Conservation (phyloP, 2,329 filamentous ascomycete genomes). For the Microdochium trichocladiopsis region DNA sequence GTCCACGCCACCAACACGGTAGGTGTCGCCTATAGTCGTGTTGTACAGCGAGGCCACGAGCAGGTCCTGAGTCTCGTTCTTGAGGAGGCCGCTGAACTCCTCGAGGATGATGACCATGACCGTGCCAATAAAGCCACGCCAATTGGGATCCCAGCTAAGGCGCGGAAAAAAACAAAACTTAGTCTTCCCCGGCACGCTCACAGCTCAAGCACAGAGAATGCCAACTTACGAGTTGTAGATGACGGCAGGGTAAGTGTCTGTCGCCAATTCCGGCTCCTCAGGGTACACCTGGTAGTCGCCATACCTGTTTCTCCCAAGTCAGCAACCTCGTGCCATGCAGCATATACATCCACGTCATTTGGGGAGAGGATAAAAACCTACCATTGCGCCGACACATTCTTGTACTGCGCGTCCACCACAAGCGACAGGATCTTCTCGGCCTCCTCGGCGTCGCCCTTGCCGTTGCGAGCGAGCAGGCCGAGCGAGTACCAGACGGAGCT, state of each 20-base stretch:
- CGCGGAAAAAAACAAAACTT: no score
- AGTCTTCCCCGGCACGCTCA: no score
- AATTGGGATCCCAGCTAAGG: conserved; percentile 52
- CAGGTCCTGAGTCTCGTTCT: conserved; percentile 23
- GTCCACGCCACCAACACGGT: conserved; percentile 53
- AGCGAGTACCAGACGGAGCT: conserved; percentile 52
- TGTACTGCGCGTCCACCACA: conserved; percentile 45
- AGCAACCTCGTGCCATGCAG: background rate
- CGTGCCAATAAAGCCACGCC: conserved; percentile 56
- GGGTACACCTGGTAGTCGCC: conserved; percentile 47
- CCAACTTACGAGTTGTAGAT: background rate
- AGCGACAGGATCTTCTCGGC: conserved; percentile 47
- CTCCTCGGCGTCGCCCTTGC: conserved; percentile 35
- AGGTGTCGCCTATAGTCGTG: conserved; percentile 50
- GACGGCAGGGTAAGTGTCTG: conserved; percentile 33
- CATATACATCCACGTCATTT: background rate
- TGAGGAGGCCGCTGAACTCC: conserved; percentile 44
- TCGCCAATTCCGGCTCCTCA: conserved; percentile 51
- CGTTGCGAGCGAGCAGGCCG: conserved; percentile 48
- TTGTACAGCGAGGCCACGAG: conserved; percentile 49
- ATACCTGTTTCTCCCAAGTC: conserved; percentile 18
- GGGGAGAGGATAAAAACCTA: conserved; percentile 20
- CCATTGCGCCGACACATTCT: conserved; percentile 46
- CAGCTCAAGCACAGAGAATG: no score
- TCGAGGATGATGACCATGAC: conserved; percentile 51